Base-by-base conservation (phyloP, 1,139 yeast species). In the Suhomyces terraborum region DNA sequence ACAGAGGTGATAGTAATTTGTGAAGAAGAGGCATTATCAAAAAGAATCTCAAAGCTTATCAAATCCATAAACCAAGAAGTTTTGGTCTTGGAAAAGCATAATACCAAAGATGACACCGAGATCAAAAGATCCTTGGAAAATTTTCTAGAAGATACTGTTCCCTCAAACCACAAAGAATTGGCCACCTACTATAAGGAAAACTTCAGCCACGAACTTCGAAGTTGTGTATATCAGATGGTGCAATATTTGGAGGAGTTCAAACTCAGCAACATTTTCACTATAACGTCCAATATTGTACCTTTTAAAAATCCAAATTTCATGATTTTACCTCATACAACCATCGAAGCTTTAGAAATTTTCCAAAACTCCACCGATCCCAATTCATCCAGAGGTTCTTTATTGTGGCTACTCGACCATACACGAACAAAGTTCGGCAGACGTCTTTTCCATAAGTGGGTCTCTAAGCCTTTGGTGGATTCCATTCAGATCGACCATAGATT, bases 401-500 rank as follows among this genome's bases (percentile, higher is more conserved):
- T 86, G 12, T 85, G 93, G 88, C 66, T 88, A 2, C 56, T 93
- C 47, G 87, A 91, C 58, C 91, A 84, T 48, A 87, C 98, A 0
- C 66, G 80, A 32, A 88, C 97, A 0, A 71, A 75, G 23, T 85
- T 83, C 62, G 98, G 98, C 0, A 75, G 71, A 38, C 64, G 96
- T 41, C 54, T 79, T 44, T 59, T 93, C 14, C 71, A 72, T 24
- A 69, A 75, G 36, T 93, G 98, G 98, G 65, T 91, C 0, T 72
- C 81, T 1, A 69, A 75, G 46, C 98, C 98, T 1, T 67, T 91
- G 25, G 62, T 79, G 0, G 70, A 80, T 31, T 62, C 69, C 22
- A 66, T 62, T 0, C 62, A 63, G n/a, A 82, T 89, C 5, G 75
- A 75, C 43, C 69, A 72, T 16, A 71, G 98, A 26, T 64, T 75